phyloP scores from a whole-genome alignment of 1,284 basidiomycete species.

The Sutorius eximius region DNA sequence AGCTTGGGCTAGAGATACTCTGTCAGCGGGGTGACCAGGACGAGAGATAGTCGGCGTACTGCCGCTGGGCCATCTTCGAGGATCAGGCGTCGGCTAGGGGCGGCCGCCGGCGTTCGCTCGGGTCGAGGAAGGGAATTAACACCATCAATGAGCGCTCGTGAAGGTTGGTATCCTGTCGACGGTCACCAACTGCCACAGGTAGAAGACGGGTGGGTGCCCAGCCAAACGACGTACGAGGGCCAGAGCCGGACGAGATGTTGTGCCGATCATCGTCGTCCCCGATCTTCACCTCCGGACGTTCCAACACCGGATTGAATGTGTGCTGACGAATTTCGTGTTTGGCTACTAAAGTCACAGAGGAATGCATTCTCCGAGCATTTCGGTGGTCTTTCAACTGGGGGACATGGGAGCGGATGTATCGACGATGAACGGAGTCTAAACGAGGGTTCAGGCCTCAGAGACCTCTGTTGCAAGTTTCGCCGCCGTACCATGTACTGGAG shows the following conservation, averaged over 20 bases:
- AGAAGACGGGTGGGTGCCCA: background rate
- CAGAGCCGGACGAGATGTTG: background rate
- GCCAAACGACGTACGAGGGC: background rate
- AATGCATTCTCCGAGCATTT: too few species aligned
- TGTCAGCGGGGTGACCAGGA: background rate
- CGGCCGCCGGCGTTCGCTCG: background rate
- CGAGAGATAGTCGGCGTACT: background rate
- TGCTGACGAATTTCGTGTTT: too few species aligned
- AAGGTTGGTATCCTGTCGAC: constrained; percentile 11
- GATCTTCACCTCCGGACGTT: constrained; percentile 12
- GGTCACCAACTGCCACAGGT: background rate
- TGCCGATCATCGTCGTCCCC: constrained; percentile 4
- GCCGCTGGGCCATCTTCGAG: background rate
- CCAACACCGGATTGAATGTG: background rate
- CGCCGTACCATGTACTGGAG: too few species aligned
- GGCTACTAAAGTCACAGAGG: too few species aligned
- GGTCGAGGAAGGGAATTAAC: background rate
- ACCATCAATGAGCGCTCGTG: constrained; percentile 12
- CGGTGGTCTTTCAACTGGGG: too few species aligned
- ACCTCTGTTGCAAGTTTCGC: too few species aligned
- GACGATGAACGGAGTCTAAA: too few species aligned
- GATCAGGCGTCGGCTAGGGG: background rate
- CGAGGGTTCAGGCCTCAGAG: too few species aligned
- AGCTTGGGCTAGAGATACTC: background rate
- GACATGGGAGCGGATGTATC: too few species aligned